Evolutionary conservation across 352 stramenopile genomes (phyloP).

Genomic region (Phytophthora colocasiae): DNA sequence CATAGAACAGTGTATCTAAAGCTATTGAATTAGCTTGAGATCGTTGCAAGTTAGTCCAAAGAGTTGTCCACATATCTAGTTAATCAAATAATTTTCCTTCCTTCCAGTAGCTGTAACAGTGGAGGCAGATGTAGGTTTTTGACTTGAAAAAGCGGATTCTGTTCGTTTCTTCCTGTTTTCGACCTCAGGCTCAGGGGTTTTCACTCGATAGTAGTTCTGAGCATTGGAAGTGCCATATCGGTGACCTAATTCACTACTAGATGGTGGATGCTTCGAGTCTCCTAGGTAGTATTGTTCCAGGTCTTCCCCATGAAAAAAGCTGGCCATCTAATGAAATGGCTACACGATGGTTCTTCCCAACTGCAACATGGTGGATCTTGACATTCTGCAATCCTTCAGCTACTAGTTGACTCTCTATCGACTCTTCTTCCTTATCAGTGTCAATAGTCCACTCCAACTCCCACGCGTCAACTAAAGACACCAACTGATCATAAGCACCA

Average conservation of each 20-base stretch:
- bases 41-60: no score
- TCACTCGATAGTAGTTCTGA: constrained; percentile 14
- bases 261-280: no score
- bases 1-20: no score
- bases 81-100: no score
- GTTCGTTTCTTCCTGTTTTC: constrained; percentile 16
- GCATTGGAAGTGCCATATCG: constrained; percentile 19
- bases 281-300: constrained; percentile 28
- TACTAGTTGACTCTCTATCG: constrained; percentile 46
- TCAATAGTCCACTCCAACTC: constrained; percentile 53
- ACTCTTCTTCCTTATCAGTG: neutral
- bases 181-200: constrained; percentile 25
- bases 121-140: neutral
- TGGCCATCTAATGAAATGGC: constrained; percentile 66
- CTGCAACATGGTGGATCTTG: constrained; percentile 59
- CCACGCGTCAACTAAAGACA: constrained; percentile 62
- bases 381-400: constrained; percentile 48
- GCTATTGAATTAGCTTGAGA: no score
- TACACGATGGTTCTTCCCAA: constrained; percentile 65
- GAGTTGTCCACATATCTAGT: no score
- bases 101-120: constrained; percentile 27
- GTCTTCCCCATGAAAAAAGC: constrained; percentile 68
- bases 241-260: constrained; percentile 58
- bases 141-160: neutral
- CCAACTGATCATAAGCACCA: constrained; percentile 54